Conservation (phyloP, 2,329 filamentous ascomycete species). For the Penicillium sp. region DNA sequence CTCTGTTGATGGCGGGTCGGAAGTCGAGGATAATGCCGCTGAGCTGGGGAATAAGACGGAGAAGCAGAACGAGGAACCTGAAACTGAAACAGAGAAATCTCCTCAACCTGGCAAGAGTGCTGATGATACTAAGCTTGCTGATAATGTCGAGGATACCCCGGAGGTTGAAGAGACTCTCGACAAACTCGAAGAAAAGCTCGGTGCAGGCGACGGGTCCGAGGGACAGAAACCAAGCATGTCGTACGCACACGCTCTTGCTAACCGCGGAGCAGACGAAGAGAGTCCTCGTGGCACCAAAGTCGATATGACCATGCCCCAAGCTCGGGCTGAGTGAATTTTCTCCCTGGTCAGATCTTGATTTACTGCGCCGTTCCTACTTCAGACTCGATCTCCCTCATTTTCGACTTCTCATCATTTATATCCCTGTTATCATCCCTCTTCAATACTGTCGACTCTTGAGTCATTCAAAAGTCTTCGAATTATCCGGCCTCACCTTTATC, state of each 20-base stretch:
- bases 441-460: neutral
- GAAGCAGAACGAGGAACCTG: neutral
- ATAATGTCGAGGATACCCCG: constrained; percentile 3
- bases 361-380: neutral
- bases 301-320: constrained; percentile 7
- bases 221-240: neutral
- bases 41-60: neutral
- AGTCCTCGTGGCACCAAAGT: neutral
- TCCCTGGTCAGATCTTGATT: neutral
- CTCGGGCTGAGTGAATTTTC: constrained; percentile 1
- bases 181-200: constrained; percentile 6
- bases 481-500: neutral
- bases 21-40: constrained; percentile 9
- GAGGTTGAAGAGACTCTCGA: constrained; percentile 8
- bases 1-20: constrained; percentile 37
- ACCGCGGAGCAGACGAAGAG: neutral
- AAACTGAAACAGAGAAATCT: neutral
- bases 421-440: neutral
- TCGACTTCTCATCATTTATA: neutral
- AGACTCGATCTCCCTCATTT: neutral
- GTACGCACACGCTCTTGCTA: neutral
- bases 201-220: neutral
- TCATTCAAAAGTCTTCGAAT: neutral
- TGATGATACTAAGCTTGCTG: neutral
- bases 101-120: constrained; percentile 1